Base-by-base conservation (phyloP, 176 grass and related monocot species). In the Avena sativa region DNA sequence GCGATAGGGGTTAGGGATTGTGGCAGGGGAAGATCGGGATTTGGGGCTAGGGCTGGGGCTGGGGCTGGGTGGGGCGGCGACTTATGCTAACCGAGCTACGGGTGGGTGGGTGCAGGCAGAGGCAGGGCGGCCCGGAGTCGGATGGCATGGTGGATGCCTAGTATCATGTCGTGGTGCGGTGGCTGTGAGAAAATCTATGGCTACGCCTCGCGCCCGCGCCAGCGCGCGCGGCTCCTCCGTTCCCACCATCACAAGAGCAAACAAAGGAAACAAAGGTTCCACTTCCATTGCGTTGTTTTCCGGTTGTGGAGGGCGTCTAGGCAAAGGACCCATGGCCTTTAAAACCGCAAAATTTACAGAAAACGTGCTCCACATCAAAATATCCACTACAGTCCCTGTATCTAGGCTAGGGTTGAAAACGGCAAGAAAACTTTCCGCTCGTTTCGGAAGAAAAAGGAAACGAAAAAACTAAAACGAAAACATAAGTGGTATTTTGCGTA, bases 121-220 rank as follows among this genome's bases (percentile, higher is more conserved):
- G 61, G 23, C 25, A 75, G 20, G 63, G 69, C n/a, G 63, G 63
- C 56, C 55, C 15, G 70, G 69, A 44, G 36, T 82, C 19, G 81
- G 67, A 72, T 55, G 64, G 64, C 64, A 70, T 70, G 80, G 80
- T 71, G 80, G 48, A 76, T 77, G 50, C 28, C 14, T 17, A 56
- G 74, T 51, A 77, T 26, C 74, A 77, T 77, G 36, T 44, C 68
- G 68, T 44, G 74, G 50, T 30, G 50, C 20, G 80, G 47, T 13
- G 74, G 76, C 36, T 60, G 78, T 25, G 62, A 68, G 38, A n/a
- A 80, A 80, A 80, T 80, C 78, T 80, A 80, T 80, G 78, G 78
- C 78, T 80, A 47, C 59, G 74, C 74, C 74, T 76, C 74, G 48
- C 74, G 73, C 23, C 23, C 23, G 61, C 61, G 60, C 36, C 0